These are phyloP conservation scores for Clathrospora elynae DNA, from an alignment of 2,329 filamentous ascomycete species.

Conservation along the genomic window DNA sequence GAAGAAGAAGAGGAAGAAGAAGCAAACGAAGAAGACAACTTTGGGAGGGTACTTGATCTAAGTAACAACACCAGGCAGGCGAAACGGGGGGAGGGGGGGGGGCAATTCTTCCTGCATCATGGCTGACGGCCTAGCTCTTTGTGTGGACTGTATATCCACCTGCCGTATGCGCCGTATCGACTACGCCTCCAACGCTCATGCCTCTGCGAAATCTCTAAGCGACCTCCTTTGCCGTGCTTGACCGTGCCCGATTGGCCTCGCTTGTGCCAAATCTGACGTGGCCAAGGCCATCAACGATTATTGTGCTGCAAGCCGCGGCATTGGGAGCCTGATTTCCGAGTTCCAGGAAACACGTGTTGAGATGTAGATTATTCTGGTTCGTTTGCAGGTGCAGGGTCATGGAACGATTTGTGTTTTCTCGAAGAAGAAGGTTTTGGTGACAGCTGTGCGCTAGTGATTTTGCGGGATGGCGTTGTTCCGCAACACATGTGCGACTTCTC, in stretches of 20 bases:
- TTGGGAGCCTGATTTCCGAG: conserved; percentile 6
- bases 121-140: conserved; percentile 9
- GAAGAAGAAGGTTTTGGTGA: conserved; percentile 1
- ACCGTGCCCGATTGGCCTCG: conserved; percentile 12
- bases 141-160: conserved; percentile 10
- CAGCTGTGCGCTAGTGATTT: background rate
- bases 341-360: conserved; percentile 5
- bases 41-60: conserved; percentile 1
- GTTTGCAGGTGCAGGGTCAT: conserved; percentile 6
- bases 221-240: conserved; percentile 7
- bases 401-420: background rate
- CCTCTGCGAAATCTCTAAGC: conserved; percentile 26
- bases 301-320: background rate
- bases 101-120: conserved; percentile 3
- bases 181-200: conserved; percentile 5
- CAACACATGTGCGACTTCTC: no score
- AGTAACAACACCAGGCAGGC: conserved; percentile 1
- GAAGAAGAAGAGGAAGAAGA: conserved; percentile 1
- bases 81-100: conserved; percentile 7
- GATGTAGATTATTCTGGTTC: conserved; percentile 1
- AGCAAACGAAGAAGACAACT: background rate
- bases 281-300: conserved; percentile 11
- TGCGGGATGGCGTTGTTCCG: conserved; percentile 3
- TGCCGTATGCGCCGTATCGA: conserved; percentile 23
- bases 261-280: conserved; percentile 6